Conservation (phyloP, 345 rosid species). For the Anacardium occidentale region DNA sequence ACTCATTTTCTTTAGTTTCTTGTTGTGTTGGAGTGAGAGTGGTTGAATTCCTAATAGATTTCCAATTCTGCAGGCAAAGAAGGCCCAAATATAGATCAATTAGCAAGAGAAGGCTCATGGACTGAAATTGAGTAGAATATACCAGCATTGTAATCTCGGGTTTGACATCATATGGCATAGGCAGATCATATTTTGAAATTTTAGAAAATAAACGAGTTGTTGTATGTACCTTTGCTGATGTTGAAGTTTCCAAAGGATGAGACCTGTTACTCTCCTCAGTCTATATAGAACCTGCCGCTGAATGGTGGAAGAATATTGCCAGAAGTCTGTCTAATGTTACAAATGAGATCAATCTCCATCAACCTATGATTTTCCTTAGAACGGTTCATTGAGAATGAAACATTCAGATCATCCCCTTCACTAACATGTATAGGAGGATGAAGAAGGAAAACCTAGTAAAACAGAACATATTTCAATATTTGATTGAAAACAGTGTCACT, state of each 20-base stretch:
- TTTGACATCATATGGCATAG: not conserved
- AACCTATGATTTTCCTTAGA: conserved; percentile 82
- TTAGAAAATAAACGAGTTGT: conserved; percentile 1
- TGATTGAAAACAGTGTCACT: not conserved
- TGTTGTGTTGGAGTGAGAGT: too few species aligned
- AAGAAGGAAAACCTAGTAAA: conserved; percentile 70
- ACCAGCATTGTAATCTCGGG: not conserved
- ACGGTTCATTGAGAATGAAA: conserved; percentile 75
- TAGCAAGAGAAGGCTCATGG: too few species aligned
- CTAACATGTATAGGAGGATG: conserved; percentile 43
- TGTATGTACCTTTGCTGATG: conserved; percentile 14
- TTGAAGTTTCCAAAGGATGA: not conserved
- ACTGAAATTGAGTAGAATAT: too few species aligned
- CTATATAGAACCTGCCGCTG: conserved; percentile 60
- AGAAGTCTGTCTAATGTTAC: conserved; percentile 55
- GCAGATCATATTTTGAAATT: conserved; percentile 2
- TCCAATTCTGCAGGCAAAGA: not conserved
- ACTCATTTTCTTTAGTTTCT: too few species aligned
- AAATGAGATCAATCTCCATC: conserved; percentile 77
- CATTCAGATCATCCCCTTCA: conserved; percentile 57
- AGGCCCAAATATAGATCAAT: not conserved
- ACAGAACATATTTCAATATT: conserved; percentile 11
- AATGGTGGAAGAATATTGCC: conserved; percentile 48
- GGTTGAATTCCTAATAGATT: not conserved
- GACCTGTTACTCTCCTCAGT: conserved; percentile 45